Evolutionary conservation across 805 yeast genomes (phyloP).

Genomic region (Pichia kluyveri): DNA sequence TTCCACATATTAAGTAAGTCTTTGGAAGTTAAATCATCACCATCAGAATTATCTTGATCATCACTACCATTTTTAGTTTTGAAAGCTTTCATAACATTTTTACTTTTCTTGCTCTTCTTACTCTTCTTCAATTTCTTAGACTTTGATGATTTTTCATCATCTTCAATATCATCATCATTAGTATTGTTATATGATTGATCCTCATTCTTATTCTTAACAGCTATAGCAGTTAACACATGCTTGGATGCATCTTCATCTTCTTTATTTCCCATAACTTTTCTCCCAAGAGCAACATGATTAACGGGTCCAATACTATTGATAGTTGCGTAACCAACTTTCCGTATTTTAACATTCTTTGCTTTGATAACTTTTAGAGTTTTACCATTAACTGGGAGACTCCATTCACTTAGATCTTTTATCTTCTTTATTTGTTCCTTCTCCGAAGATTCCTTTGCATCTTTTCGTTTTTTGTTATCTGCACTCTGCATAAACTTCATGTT

Average conservation of each 20-base stretch:
- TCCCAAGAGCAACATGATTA: background rate
- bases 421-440: conserved; percentile 25
- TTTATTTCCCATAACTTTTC: background rate
- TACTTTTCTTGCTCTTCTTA: conserved; percentile 2
- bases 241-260: background rate
- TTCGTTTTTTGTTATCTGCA: conserved; percentile 24
- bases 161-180: conserved; percentile 1
- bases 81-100: conserved; percentile 3
- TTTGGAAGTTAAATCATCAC: conserved; percentile 5
- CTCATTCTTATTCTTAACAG: too few relatives aligned
- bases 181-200: too few relatives aligned
- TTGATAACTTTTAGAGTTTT: conserved; percentile 15
- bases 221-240: too few relatives aligned
- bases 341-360: conserved; percentile 11
- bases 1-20: conserved; percentile 10
- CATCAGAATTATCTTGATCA: background rate
- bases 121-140: background rate
- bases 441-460: conserved; percentile 23
- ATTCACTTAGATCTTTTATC: conserved; percentile 42
- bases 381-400: conserved; percentile 34
- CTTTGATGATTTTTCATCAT: background rate
- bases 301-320: conserved; percentile 9
- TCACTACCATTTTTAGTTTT: conserved; percentile 1
- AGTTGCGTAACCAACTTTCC: conserved; percentile 23
- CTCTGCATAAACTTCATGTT: conserved; percentile 72